Percentiles rank a stretch among this genome's conserved stretches.
Conservation (phyloP, 305 asterid genomes). For the Solanum hybrid region DNA sequence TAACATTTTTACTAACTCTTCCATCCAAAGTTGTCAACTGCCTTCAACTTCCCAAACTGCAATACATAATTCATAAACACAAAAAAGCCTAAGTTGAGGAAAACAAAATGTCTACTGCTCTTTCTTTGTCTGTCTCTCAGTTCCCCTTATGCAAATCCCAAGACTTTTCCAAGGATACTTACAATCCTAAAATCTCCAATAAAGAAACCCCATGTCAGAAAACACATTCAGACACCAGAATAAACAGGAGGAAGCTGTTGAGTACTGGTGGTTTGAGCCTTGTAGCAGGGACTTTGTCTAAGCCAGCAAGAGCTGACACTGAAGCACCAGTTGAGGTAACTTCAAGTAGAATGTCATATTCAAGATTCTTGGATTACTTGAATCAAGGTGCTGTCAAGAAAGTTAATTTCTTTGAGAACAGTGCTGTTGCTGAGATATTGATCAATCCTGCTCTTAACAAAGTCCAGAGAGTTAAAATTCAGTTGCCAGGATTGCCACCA, state of each 20-base stretch:
- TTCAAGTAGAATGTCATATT: slow-evolving; percentile 56
- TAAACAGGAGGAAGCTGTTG: slow-evolving; percentile 34
- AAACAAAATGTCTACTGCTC: slow-evolving; percentile 31
- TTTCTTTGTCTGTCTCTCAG: slow-evolving; percentile 30
- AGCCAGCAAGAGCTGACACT: slow-evolving; percentile 28
- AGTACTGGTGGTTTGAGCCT: slow-evolving; percentile 26
- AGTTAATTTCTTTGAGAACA: slow-evolving; percentile 57
- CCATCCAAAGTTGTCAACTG: slow-evolving; percentile 29
- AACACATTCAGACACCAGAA: slow-evolving; percentile 13
- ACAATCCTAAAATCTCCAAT: background rate
- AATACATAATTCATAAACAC: background rate
- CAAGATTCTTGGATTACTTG: slow-evolving; percentile 51
- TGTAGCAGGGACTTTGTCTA: slow-evolving; percentile 25
- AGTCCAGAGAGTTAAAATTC: slow-evolving; percentile 54
- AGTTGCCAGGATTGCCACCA: slow-evolving; percentile 57
- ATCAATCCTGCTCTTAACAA: slow-evolving; percentile 35
- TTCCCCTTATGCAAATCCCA: slow-evolving; percentile 42
- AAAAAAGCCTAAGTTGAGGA: background rate
- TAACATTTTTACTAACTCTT: background rate
- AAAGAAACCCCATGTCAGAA: slow-evolving; percentile 13
- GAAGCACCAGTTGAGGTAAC: slow-evolving; percentile 38
- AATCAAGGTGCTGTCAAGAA: slow-evolving; percentile 46
- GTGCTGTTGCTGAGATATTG: slow-evolving; percentile 53
- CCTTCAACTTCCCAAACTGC: slow-evolving; percentile 6
- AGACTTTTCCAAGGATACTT: slow-evolving; percentile 24